A percentile compares a stretch with the other conserved stretches of the same genome.
Evolutionary conservation across 2,329 filamentous ascomycete genomes (phyloP).

Genomic region (Hypoxylon sp.): DNA sequence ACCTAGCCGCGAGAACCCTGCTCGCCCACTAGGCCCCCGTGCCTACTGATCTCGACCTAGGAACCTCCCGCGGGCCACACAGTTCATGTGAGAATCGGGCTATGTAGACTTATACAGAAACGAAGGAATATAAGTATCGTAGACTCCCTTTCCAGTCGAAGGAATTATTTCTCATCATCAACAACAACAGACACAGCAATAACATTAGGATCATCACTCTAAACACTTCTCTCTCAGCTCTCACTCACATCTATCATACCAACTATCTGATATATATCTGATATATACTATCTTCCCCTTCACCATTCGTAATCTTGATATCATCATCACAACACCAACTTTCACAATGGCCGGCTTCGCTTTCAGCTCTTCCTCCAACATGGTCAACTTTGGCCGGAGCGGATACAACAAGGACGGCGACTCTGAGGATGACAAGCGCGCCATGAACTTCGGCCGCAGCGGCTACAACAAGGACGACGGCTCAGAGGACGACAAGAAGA

Average conservation of each 20-base stretch:
- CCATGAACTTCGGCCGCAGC: slow-evolving; percentile 56
- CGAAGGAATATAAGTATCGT: slow-evolving; percentile 41
- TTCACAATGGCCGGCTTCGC: slow-evolving; percentile 55
- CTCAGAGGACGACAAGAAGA: slow-evolving; percentile 53
- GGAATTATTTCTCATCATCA: slow-evolving; percentile 38
- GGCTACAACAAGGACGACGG: slow-evolving; percentile 61
- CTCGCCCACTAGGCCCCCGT: slow-evolving; percentile 14
- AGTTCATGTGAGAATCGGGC: slow-evolving; percentile 14
- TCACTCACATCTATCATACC: slow-evolving; percentile 6
- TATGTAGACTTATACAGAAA: slow-evolving; percentile 19
- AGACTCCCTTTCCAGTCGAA: slow-evolving; percentile 35
- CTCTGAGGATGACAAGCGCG: slow-evolving; percentile 45
- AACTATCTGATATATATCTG: slow-evolving; percentile 24
- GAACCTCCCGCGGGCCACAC: slow-evolving; percentile 22
- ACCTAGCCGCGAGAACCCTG: slow-evolving; percentile 23
- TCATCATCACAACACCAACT: slow-evolving; percentile 23
- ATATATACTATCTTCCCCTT: slow-evolving; percentile 14
- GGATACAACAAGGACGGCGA: slow-evolving; percentile 58
- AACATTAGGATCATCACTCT: slow-evolving; percentile 29
- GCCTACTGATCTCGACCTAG: slow-evolving; percentile 21
- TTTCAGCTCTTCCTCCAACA: slow-evolving; percentile 49
- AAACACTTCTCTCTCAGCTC: slow-evolving; percentile 35
- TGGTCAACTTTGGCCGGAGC: slow-evolving; percentile 56
- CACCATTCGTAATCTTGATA: too few relatives aligned
- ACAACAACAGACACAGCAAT: slow-evolving; percentile 41